These are phyloP conservation scores for Monosporozyma solicola DNA, from an alignment of 805 yeast genomes.

Conservation along the genomic window DNA sequence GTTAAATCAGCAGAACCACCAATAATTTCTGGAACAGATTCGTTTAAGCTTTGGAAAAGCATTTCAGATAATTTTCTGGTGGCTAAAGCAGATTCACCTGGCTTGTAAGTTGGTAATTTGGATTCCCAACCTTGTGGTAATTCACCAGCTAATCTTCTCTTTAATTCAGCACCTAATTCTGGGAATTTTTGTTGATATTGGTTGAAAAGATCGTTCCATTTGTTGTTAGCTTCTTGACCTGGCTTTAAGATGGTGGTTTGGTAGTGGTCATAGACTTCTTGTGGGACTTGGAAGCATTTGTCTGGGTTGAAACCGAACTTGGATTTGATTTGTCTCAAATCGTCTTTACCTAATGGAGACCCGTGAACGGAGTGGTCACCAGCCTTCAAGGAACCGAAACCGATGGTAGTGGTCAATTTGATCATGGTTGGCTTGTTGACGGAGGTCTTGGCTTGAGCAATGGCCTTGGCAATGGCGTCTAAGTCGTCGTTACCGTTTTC, in stretches of 20 bases:
- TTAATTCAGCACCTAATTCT: conserved; percentile 65
- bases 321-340: conserved; percentile 75
- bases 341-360: conserved; percentile 90
- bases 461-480: conserved; percentile 59
- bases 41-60: conserved; percentile 54
- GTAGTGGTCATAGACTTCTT: conserved; percentile 71
- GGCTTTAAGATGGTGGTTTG: conserved; percentile 42
- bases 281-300: conserved; percentile 67
- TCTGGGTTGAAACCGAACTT: conserved; percentile 84
- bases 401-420: conserved; percentile 84
- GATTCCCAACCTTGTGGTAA: conserved; percentile 79
- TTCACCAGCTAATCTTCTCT: conserved; percentile 67
- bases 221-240: conserved; percentile 59
- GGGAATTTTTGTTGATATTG: conserved; percentile 65
- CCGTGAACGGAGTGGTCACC: conserved; percentile 96
- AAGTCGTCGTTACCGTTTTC: conserved; percentile 74
- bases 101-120: conserved; percentile 68
- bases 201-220: conserved; percentile 63
- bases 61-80: conserved; percentile 90
- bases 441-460: conserved; percentile 71
- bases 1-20: conserved; percentile 99
- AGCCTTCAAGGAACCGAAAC: conserved; percentile 76
- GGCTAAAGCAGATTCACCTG: conserved; percentile 77
- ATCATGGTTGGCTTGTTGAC: conserved; percentile 80
- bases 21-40: conserved; percentile 72